A percentile compares a stretch with the other conserved stretches of the same genome.
These are phyloP conservation scores for Apodospora peruviana DNA, from an alignment of 495 filamentous ascomycete genomes.

Conservation along the genomic window DNA sequence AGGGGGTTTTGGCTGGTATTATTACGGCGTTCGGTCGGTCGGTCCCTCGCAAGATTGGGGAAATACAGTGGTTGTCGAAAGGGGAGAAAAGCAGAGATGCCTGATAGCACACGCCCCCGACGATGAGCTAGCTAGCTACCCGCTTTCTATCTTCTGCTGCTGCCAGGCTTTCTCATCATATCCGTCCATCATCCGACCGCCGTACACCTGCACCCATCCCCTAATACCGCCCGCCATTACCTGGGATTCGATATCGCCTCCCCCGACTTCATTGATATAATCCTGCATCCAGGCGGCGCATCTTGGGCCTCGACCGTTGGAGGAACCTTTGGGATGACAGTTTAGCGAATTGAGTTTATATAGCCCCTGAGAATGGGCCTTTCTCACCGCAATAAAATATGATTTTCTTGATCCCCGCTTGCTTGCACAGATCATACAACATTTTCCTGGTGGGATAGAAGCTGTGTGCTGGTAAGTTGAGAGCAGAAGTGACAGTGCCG, in stretches of 20 bases:
- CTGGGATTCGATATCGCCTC: conserved; percentile 35
- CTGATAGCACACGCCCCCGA: too few species aligned
- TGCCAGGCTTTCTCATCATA: conserved; percentile 44
- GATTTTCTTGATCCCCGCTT: conserved; percentile 37
- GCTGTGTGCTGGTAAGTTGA: conserved; percentile 46
- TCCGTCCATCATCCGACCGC: conserved; percentile 38
- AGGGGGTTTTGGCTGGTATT: too few species aligned
- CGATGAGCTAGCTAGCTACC: too few species aligned
- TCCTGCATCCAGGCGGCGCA: conserved; percentile 47
- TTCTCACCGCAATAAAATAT: conserved; percentile 45
- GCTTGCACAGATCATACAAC: conserved; percentile 35
- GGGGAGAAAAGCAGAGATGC: conserved; percentile 1
- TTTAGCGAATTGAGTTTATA: not conserved
- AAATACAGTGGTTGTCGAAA: not conserved
- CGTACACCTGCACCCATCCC: conserved; percentile 44
- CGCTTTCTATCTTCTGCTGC: conserved; percentile 17
- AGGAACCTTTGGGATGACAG: conserved; percentile 27
- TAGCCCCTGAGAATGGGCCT: not conserved
- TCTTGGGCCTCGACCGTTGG: conserved; percentile 37
- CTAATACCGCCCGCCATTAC: conserved; percentile 44
- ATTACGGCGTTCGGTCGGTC: too few species aligned
- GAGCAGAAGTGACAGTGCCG: conserved; percentile 21
- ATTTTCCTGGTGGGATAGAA: conserved; percentile 36
- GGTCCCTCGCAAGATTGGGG: not conserved
- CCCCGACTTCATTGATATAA: conserved; percentile 27